Conservation (phyloP, 164 flowering plant genomes). For the Piper betle region DNA sequence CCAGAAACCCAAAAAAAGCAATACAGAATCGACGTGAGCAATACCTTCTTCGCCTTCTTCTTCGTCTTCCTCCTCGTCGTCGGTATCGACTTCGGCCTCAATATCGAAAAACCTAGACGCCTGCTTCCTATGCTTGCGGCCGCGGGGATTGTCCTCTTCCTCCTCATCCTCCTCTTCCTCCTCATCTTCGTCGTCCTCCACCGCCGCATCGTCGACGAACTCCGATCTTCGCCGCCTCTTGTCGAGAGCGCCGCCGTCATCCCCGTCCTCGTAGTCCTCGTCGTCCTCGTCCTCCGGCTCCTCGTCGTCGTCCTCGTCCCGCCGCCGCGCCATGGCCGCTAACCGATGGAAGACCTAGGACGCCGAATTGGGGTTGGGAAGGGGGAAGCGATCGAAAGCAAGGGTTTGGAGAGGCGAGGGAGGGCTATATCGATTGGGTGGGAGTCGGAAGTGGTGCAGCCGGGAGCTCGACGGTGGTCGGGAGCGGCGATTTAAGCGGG, state of each 20-base stretch:
- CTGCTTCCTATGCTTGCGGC: conserved; percentile 16
- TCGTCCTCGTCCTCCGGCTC: conserved; percentile 30
- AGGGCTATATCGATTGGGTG: no score
- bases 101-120: conserved; percentile 34
- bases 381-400: no score
- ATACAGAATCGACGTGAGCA: neutral
- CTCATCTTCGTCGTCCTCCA: conserved; percentile 65
- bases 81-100: conserved; percentile 44
- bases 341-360: neutral
- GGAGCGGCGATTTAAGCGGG: no score
- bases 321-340: conserved; percentile 14
- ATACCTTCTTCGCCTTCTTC: conserved; percentile 69
- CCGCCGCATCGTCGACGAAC: conserved; percentile 64
- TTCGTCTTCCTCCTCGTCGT: conserved; percentile 60
- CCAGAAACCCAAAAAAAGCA: neutral
- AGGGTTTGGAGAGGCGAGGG: neutral
- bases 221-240: conserved; percentile 43
- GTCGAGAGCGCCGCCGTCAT: conserved; percentile 12
- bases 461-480: no score
- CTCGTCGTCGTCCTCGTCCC: conserved; percentile 27
- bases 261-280: conserved; percentile 18
- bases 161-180: conserved; percentile 50
- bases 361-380: neutral
- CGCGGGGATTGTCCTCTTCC: conserved; percentile 7
- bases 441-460: no score